Base-by-base conservation (phyloP, 345 rosid species). In the Citrus hindsii region DNA sequence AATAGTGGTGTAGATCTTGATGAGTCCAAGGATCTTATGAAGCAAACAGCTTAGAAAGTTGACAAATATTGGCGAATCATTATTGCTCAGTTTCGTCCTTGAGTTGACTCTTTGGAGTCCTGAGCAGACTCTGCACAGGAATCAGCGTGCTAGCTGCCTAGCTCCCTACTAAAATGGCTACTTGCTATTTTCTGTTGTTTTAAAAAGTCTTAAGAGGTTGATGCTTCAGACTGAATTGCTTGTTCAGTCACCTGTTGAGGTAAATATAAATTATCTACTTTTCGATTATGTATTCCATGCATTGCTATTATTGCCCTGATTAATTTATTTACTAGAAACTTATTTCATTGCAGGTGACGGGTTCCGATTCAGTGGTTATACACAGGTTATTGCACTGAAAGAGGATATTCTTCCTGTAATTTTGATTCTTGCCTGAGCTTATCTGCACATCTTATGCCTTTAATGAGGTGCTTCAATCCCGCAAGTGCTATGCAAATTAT, bases 21-120 rank as follows among this genome's bases (percentile, higher is more conserved):
- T 3, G 59, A 42, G 33, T 62, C 42, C 8, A 46, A 42, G 24
- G 32, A 40, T 40, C 69, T 27, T 4, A 10, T 74, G 18, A 62
- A 62, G 69, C 60, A 74, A 27, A 62, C 21, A 68, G 77, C 69
- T 74, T 62, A 62, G 76, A 14, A 62, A 74, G 25, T 18, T 42
- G 18, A 24, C 19, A 42, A 5, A 8, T 42, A 27, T 14, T 38
- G 59, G 7, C 69, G 30, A 59, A 4, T 14, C 58, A 7, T 18
- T 53, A 18, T 5, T 4, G 58, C 58, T 53, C 22, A 18, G 22
- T 53, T 53, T 53, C 22, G 18, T 24, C 51, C 18, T 60, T 37
- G 35, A 38, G 33, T 30, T 59, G 76, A 25, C 9, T 62, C 59
- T 19, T 25, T 28, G 22, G 42, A 46, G 51, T 71, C 27, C 32